Evolutionary conservation across 371 early-diverging fungal species (phyloP).

Genomic region (Mortierella sp.): DNA sequence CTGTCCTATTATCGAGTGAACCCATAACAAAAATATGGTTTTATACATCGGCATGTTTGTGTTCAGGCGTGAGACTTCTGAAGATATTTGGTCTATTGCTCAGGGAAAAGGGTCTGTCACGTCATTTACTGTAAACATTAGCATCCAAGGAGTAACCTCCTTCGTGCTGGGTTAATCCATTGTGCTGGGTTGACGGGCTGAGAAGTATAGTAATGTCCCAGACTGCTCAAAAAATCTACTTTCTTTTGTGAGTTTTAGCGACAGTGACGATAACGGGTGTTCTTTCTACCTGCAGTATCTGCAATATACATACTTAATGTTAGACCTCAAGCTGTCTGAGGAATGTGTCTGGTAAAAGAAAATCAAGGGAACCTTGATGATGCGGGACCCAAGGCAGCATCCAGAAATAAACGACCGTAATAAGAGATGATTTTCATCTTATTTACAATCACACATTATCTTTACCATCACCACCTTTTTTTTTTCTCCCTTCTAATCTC

Average conservation of each 20-base stretch:
- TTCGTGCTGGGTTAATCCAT: too few species aligned
- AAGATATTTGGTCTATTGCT: too few species aligned
- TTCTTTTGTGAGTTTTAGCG: neutral
- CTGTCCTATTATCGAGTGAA: too few species aligned
- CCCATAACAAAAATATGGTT: too few species aligned
- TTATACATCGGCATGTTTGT: too few species aligned
- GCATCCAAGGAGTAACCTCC: too few species aligned
- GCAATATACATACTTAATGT: neutral
- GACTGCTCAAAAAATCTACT: neutral
- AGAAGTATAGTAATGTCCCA: neutral
- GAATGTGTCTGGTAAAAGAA: neutral
- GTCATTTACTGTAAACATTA: too few species aligned
- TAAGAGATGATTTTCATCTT: neutral
- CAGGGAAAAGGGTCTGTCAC: too few species aligned
- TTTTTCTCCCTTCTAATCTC: neutral
- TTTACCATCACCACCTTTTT: neutral
- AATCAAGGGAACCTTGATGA: neutral
- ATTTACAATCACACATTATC: neutral
- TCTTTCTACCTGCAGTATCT: neutral
- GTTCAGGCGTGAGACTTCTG: too few species aligned
- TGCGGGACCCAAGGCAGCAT: neutral
- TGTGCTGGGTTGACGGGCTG: neutral
- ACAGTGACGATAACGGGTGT: neutral
- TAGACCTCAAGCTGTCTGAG: neutral
- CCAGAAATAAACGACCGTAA: neutral